Percentiles rank a stretch among this genome's conserved stretches.
These are phyloP conservation scores for Wallacemonas sp. DNA, from an alignment of 208 protist species.

Conservation along the genomic window DNA sequence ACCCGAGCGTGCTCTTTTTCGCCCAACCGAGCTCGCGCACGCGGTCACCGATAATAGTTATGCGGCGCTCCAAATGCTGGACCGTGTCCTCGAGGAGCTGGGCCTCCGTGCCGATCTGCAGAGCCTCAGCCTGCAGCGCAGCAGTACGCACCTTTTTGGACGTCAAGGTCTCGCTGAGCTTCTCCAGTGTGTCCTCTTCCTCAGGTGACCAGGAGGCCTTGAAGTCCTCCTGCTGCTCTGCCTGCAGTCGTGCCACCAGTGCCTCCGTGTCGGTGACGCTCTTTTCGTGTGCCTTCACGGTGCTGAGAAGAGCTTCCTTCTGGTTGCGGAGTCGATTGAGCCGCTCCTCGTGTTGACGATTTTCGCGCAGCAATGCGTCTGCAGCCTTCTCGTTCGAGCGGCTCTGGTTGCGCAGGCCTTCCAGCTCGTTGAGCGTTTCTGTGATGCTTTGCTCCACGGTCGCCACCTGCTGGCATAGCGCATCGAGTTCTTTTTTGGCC, in stretches of 20 bases:
- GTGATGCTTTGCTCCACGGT: slow-evolving; percentile 78
- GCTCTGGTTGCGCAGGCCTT: slow-evolving; percentile 60
- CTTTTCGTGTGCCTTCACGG: slow-evolving; percentile 49
- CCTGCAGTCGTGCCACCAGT: slow-evolving; percentile 34
- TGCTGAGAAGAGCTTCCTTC: slow-evolving; percentile 46
- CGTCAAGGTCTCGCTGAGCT: slow-evolving; percentile 48
- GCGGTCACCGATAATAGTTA: slow-evolving; percentile 57
- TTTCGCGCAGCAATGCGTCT: slow-evolving; percentile 43
- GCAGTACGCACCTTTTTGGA: slow-evolving; percentile 33
- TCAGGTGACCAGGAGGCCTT: slow-evolving; percentile 49
- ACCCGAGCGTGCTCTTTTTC: slow-evolving; percentile 24
- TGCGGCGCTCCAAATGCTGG: slow-evolving; percentile 53
- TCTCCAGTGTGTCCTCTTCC: slow-evolving; percentile 76
- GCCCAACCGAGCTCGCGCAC: slow-evolving; percentile 67
- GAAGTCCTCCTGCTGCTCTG: slow-evolving; percentile 68
- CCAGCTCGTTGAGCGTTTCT: slow-evolving; percentile 74
- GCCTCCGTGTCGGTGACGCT: slow-evolving; percentile 37
- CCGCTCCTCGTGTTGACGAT: slow-evolving; percentile 37
- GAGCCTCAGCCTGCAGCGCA: slow-evolving; percentile 39
- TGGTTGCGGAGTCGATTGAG: slow-evolving; percentile 39
- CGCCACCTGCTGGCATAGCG: slow-evolving; percentile 70
- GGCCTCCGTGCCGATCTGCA: slow-evolving; percentile 68
- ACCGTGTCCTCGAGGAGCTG: slow-evolving; percentile 75
- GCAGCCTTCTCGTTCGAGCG: slow-evolving; percentile 44
- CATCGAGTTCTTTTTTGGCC: slow-evolving; percentile 45